A percentile compares a stretch with the other conserved stretches of the same genome.
Evolutionary conservation across 305 asterid genomes (phyloP).

Genomic region (Stenogyne calaminthoides): DNA sequence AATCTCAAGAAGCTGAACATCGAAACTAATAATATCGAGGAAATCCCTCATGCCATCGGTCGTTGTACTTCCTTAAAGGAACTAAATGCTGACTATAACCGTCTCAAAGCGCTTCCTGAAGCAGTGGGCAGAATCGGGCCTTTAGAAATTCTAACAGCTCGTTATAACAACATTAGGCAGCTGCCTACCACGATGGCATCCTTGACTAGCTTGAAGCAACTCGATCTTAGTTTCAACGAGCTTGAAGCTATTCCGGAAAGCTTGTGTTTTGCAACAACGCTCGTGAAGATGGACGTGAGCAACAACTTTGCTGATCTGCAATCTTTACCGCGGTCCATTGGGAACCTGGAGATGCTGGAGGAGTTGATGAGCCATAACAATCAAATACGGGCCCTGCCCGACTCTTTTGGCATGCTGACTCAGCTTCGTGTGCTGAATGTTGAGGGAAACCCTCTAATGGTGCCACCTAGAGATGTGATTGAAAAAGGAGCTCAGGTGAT

Average conservation of each 20-base stretch:
- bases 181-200: slow-evolving; percentile 96
- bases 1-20: slow-evolving; percentile 63
- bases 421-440: slow-evolving; percentile 54
- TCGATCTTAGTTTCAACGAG: slow-evolving; percentile 92
- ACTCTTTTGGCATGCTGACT: slow-evolving; percentile 80
- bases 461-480: slow-evolving; percentile 64
- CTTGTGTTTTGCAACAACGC: slow-evolving; percentile 84
- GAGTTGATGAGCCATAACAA: slow-evolving; percentile 79
- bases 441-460: slow-evolving; percentile 86
- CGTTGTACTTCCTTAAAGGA: slow-evolving; percentile 74
- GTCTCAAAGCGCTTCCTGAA: slow-evolving; percentile 93
- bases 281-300: slow-evolving; percentile 84
- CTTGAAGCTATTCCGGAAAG: slow-evolving; percentile 91
- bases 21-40: slow-evolving; percentile 82
- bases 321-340: slow-evolving; percentile 82
- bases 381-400: slow-evolving; percentile 82
- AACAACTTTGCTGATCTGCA: slow-evolving; percentile 88
- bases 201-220: slow-evolving; percentile 63
- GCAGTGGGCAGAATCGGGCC: slow-evolving; percentile 80
- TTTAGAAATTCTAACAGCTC: slow-evolving; percentile 68
- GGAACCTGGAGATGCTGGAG: slow-evolving; percentile 91
- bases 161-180: slow-evolving; percentile 80
- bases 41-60: slow-evolving; percentile 88
- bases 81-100: slow-evolving; percentile 82
- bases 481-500: slow-evolving; percentile 85